Conservation (phyloP, 805 yeast species). For the Starmerella floris region DNA sequence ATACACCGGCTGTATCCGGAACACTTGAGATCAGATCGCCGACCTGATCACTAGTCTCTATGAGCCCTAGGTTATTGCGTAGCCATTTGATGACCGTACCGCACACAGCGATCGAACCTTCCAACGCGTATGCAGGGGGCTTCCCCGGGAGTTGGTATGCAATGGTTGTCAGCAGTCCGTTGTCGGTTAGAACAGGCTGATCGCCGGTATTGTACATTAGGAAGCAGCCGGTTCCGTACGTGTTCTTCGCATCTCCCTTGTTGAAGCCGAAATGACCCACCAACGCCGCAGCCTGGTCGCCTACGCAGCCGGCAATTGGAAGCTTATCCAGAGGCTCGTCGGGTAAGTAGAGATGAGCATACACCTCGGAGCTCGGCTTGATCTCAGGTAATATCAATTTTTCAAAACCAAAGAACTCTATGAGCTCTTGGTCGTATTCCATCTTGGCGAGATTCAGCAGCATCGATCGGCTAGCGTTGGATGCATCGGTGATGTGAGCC, state of each 20-base stretch:
- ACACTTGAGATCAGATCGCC: slow-evolving; percentile 83
- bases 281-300: slow-evolving; percentile 87
- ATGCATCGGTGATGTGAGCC: slow-evolving; percentile 67
- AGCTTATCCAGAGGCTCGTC: slow-evolving; percentile 40
- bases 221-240: slow-evolving; percentile 95
- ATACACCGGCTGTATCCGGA: slow-evolving; percentile 74
- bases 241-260: slow-evolving; percentile 81
- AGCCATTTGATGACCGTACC: slow-evolving; percentile 92
- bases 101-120: slow-evolving; percentile 93
- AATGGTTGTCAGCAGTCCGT: slow-evolving; percentile 79
- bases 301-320: slow-evolving; percentile 81
- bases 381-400: slow-evolving; percentile 62
- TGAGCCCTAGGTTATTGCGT: slow-evolving; percentile 74
- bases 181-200: slow-evolving; percentile 51
- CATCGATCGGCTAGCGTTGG: slow-evolving; percentile 85
- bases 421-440: slow-evolving; percentile 61
- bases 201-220: slow-evolving; percentile 76
- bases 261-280: slow-evolving; percentile 83
- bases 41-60: slow-evolving; percentile 69
- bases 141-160: slow-evolving; percentile 76
- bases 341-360: slow-evolving; percentile 59
- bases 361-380: slow-evolving; percentile 62
- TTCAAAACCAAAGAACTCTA: slow-evolving; percentile 71
- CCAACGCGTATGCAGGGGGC: slow-evolving; percentile 75
- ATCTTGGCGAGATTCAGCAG: slow-evolving; percentile 69